These are phyloP conservation scores for Craspedostauros australis DNA, from an alignment of 108 stramenopile species.

Conservation along the genomic window DNA sequence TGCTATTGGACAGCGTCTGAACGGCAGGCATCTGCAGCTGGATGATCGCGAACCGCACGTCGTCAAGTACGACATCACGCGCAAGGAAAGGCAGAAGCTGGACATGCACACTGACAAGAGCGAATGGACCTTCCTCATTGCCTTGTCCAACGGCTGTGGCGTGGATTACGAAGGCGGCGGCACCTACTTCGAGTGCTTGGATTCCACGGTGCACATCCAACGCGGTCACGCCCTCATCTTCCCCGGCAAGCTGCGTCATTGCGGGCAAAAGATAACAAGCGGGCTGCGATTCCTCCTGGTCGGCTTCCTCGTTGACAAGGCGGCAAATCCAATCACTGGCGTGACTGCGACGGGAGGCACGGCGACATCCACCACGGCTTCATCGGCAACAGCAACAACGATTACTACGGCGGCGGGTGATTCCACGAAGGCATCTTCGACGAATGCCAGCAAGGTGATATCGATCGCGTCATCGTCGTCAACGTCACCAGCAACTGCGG, in stretches of 20 bases:
- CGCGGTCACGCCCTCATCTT: constrained; percentile 62
- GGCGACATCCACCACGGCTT: too few relatives aligned
- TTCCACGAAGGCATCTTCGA: too few relatives aligned
- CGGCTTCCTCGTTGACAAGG: constrained; percentile 68
- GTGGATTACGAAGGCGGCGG: constrained; percentile 70
- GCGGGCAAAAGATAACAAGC: constrained; percentile 53
- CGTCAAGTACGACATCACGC: constrained; percentile 68
- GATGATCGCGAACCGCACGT: constrained; percentile 78
- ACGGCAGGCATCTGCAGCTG: constrained; percentile 20
- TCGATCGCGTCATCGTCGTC: too few relatives aligned
- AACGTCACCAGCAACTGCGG: too few relatives aligned
- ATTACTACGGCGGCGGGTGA: too few relatives aligned
- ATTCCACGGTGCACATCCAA: constrained; percentile 57
- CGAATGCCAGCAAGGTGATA: too few relatives aligned
- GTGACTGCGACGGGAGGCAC: too few relatives aligned
- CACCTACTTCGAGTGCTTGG: constrained; percentile 64
- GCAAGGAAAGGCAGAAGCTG: constrained; percentile 64
- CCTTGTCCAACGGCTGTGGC: constrained; percentile 59
- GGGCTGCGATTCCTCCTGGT: constrained; percentile 67
- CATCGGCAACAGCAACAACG: too few relatives aligned
- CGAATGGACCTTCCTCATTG: constrained; percentile 76
- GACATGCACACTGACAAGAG: constrained; percentile 79
- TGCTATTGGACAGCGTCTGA: constrained; percentile 20
- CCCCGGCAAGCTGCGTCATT: constrained; percentile 67
- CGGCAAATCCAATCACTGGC: too few relatives aligned